Conservation (phyloP, 257 asterid species). For the Catharanthus roseus region DNA sequence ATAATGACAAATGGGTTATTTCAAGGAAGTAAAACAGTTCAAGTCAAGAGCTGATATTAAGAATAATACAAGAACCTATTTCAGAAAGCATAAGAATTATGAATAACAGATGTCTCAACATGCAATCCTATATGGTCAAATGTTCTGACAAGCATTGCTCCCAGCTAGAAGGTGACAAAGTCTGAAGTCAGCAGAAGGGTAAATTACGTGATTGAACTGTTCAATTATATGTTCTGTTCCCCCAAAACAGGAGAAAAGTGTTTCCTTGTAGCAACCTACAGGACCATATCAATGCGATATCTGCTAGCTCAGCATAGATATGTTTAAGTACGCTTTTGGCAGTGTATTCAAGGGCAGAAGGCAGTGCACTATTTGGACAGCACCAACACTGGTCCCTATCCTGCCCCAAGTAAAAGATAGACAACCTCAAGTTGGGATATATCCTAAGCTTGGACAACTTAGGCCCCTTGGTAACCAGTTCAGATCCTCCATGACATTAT, state of each 20-base stretch:
- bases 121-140: neutral
- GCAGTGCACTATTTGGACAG: neutral
- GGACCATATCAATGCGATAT: neutral
- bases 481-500: too few species aligned
- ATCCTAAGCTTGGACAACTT: neutral
- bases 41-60: neutral
- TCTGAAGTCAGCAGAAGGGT: neutral
- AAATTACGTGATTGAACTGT: neutral
- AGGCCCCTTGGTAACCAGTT: neutral
- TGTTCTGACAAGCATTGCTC: conserved; percentile 4
- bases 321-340: neutral
- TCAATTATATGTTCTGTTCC: neutral
- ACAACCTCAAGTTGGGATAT: neutral
- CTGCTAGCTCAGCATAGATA: neutral
- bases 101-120: neutral
- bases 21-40: neutral
- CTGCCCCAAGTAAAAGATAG: neutral
- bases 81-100: neutral
- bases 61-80: neutral
- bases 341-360: neutral
- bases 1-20: neutral
- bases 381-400: neutral
- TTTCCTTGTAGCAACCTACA: neutral
- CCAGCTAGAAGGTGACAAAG: neutral
- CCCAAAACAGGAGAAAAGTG: neutral